Percentiles rank a stretch among this genome's conserved stretches.
These are phyloP conservation scores for Verticillium tricorpus DNA, from an alignment of 2,329 filamentous ascomycete genomes.

Conservation along the genomic window DNA sequence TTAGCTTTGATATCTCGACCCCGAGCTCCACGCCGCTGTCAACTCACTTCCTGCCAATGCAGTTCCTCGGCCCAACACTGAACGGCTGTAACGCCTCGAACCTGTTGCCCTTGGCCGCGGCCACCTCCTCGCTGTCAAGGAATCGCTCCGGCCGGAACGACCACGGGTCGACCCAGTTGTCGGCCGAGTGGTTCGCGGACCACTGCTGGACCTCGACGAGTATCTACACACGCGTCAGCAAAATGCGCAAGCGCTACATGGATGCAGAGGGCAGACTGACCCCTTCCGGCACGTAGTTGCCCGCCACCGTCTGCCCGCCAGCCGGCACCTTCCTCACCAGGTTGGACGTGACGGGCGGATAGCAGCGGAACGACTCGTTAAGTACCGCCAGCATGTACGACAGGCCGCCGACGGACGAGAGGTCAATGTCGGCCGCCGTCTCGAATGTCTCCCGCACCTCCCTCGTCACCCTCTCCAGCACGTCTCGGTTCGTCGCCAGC, in stretches of 20 bases:
- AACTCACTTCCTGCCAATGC: slow-evolving; percentile 44
- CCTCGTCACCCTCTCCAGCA: slow-evolving; percentile 21
- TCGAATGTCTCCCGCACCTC: slow-evolving; percentile 35
- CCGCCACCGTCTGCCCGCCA: slow-evolving; percentile 25
- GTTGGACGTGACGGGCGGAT: slow-evolving; percentile 21
- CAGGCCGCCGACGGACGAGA: slow-evolving; percentile 23
- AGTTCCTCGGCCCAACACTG: slow-evolving; percentile 42
- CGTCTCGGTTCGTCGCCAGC: slow-evolving; percentile 25
- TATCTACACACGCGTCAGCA: not conserved
- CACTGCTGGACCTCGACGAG: slow-evolving; percentile 8
- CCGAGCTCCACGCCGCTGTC: slow-evolving; percentile 1
- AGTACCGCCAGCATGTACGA: slow-evolving; percentile 35
- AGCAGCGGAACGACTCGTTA: slow-evolving; percentile 35
- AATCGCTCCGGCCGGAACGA: slow-evolving; percentile 45
- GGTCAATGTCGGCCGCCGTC: slow-evolving; percentile 30
- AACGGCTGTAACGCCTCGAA: slow-evolving; percentile 42
- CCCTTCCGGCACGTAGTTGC: slow-evolving; percentile 24
- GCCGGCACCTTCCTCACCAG: slow-evolving; percentile 20
- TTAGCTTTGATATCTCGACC: not conserved
- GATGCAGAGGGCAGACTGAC: slow-evolving; percentile 19
- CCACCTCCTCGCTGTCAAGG: slow-evolving; percentile 5
- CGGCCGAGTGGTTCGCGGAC: slow-evolving; percentile 8
- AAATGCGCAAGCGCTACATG: not conserved
- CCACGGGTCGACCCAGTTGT: slow-evolving; percentile 38
- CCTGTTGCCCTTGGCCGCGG: slow-evolving; percentile 26